Evolutionary conservation across 768 basidiomycete genomes (phyloP), one percentile per base, ranked within the genome.

Genomic region (Cubamyces lactineus): DNA sequence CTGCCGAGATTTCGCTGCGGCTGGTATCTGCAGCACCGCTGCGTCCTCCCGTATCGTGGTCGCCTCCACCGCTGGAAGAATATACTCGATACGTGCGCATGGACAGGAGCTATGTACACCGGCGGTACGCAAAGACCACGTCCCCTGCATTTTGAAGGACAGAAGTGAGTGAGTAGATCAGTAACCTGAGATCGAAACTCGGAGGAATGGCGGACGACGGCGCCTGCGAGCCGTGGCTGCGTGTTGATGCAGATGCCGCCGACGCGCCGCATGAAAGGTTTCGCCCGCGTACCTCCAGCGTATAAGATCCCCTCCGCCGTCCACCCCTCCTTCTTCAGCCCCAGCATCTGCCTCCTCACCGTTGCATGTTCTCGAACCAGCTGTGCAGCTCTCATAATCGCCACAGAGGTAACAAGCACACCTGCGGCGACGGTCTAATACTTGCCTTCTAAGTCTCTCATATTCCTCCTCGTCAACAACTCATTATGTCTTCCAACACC

Each of bases 351-450:
- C 38, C 34, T 1, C 34, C 50, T 53, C 65, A 59, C 57, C 56
- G 70, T 92, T 64, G 89, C 85, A 95, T 95, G 94, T 96, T 88
- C 91, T 92, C 91, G 66, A 95, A 96, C 91, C 88, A 89, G 76
- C 89, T 95, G 69, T 87, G 89, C 78, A 91, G 89, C 77, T 80
- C 86, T 68, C 94, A 96, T 80, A 96, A 96, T 80, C 82, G 84
- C 70, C 84, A 91, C 80, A 84, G 92, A 86, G 94, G 94, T 81
- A 75, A 72, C 71, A 94, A 91, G 75, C 94, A 96, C 83, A 86
- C 89, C 68, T 78, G 79, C 73, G 84, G 91, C 68, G 85, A 86
- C 66, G 84, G 88, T 72, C 73, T 92, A 56, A 80, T 80, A 77
- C 62, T 73, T 61, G 78, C 79, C 64, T 80, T 59, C 57, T 59